Conservation (phyloP, 495 filamentous ascomycete genomes). For the Hypoxylon fragiforme region DNA sequence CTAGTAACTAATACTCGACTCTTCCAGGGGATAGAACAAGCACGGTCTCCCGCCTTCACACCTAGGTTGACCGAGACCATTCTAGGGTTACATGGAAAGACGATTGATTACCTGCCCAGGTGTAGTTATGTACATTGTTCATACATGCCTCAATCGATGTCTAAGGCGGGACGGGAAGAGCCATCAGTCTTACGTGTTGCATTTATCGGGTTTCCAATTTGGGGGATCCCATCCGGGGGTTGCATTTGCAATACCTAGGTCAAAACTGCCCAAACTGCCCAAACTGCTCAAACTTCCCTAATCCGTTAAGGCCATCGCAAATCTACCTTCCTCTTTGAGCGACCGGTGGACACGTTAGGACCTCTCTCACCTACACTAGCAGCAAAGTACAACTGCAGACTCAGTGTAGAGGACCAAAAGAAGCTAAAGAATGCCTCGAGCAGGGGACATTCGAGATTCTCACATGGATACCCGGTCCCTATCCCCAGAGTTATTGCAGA, state of each 20-base stretch:
- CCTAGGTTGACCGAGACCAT: too few species aligned
- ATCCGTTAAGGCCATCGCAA: too few species aligned
- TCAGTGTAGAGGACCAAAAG: too few species aligned
- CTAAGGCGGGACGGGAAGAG: constrained; percentile 7
- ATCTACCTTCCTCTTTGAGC: not conserved
- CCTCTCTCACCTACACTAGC: not conserved
- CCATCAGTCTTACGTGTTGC: constrained; percentile 12
- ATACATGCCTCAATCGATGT: too few species aligned
- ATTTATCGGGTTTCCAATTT: constrained; percentile 1
- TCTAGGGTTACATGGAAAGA: too few species aligned
- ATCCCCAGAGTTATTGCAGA: constrained; percentile 15
- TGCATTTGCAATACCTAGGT: too few species aligned
- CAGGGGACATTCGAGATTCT: constrained; percentile 1
- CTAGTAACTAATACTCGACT: not conserved
- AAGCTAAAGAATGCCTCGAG: not conserved
- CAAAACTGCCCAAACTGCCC: too few species aligned
- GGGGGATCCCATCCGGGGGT: too few species aligned
- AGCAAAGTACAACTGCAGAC: too few species aligned
- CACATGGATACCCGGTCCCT: constrained; percentile 19
- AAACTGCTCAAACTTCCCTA: too few species aligned
- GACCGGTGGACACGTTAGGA: not conserved
- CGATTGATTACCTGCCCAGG: not conserved
- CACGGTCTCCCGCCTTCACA: not conserved
- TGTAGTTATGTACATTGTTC: constrained; percentile 6
- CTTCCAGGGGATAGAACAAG: constrained; percentile 21